Evolutionary conservation across 352 stramenopile genomes (phyloP).

Genomic region (Phytophthora aleatoria): DNA sequence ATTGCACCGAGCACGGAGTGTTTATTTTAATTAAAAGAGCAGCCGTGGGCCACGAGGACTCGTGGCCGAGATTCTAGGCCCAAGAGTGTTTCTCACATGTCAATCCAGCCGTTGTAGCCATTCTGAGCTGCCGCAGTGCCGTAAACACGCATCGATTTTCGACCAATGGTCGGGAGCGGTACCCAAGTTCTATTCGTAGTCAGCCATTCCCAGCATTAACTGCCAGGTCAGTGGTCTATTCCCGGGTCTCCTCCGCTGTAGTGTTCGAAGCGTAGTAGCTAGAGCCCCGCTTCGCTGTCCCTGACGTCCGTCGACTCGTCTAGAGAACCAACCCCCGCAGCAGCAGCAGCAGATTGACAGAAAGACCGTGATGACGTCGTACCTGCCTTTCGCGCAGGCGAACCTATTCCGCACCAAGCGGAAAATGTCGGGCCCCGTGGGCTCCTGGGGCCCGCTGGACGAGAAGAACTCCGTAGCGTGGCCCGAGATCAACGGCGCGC

Average conservation of each 20-base stretch:
- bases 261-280: neutral
- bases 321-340: neutral
- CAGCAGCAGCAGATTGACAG: neutral
- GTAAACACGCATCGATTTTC: constrained; percentile 8
- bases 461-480: constrained; percentile 32
- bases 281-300: neutral
- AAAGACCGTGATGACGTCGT: constrained; percentile 39
- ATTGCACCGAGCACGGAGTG: too few species aligned
- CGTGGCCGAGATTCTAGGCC: too few species aligned
- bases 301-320: neutral
- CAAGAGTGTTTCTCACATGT: too few species aligned
- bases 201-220: constrained; percentile 17
- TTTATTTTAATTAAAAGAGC: too few species aligned
- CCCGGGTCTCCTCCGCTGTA: neutral
- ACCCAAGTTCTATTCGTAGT: constrained; percentile 9
- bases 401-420: constrained; percentile 52
- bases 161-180: constrained; percentile 6
- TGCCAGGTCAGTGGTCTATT: constrained; percentile 21
- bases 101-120: neutral
- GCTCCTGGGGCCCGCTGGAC: constrained; percentile 41
- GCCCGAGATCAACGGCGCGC: constrained; percentile 12
- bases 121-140: neutral
- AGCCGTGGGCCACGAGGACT: too few species aligned
- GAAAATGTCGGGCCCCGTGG: constrained; percentile 61
- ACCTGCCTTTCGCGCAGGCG: constrained; percentile 40